phyloP scores from a whole-genome alignment of 768 basidiomycete genomes.

The Xerocomellus dryophilus region DNA sequence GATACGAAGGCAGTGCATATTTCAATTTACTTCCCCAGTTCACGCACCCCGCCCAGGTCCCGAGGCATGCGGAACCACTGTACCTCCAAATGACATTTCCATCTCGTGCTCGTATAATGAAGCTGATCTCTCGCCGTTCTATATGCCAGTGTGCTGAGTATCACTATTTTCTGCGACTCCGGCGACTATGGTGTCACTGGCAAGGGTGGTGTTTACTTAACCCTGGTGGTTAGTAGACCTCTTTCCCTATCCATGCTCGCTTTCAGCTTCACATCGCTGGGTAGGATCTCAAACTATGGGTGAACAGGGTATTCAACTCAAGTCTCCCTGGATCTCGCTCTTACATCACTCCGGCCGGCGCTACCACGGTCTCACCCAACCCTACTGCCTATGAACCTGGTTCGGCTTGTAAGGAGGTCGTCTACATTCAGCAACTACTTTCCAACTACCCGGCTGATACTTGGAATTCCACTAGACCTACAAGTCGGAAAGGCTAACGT shows the following conservation, averaged over 20 bases:
- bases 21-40: too few species aligned
- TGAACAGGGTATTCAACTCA: slow-evolving; percentile 41
- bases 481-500: slow-evolving; percentile 29
- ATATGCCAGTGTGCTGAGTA: too few species aligned
- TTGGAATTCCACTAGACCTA: slow-evolving; percentile 28
- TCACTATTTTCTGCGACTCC: too few species aligned
- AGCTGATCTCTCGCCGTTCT: too few species aligned
- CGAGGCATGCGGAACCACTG: too few species aligned
- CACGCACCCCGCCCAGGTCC: too few species aligned
- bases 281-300: slow-evolving; percentile 25
- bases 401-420: slow-evolving; percentile 29
- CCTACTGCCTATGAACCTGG: slow-evolving; percentile 29
- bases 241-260: neutral
- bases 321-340: too few species aligned
- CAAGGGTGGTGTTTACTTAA: slow-evolving; percentile 10
- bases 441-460: slow-evolving; percentile 23
- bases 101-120: too few species aligned
- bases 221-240: slow-evolving; percentile 20
- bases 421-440: slow-evolving; percentile 41
- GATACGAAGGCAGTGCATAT: too few species aligned
- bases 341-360: slow-evolving; percentile 46
- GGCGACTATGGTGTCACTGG: slow-evolving; percentile 48
- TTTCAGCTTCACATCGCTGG: neutral
- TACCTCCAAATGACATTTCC: too few species aligned
- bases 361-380: slow-evolving; percentile 42